phyloP scores from a whole-genome alignment of 2,329 filamentous ascomycete genomes.

The Alternaria triticimaculans region DNA sequence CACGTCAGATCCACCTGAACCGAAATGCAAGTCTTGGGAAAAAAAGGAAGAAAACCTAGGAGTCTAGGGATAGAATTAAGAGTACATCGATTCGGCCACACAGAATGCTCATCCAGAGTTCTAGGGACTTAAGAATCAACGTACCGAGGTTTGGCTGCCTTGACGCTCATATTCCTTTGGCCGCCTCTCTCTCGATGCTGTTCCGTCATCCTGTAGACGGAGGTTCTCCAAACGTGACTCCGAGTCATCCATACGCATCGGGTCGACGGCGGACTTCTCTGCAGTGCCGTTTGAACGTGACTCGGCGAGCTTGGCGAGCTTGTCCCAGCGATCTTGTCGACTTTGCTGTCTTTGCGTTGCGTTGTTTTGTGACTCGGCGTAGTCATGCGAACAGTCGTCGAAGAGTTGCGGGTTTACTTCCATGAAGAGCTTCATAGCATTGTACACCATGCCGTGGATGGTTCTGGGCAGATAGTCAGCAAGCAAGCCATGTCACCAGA shows the following conservation, averaged over 20 bases:
- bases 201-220: slow-evolving; percentile 79
- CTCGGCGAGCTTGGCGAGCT: slow-evolving; percentile 79
- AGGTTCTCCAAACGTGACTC: slow-evolving; percentile 89
- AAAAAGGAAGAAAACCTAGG: slow-evolving; percentile 39
- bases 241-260: slow-evolving; percentile 70
- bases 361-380: slow-evolving; percentile 94
- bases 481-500: background rate
- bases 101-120: slow-evolving; percentile 48
- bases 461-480: slow-evolving; percentile 65
- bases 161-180: slow-evolving; percentile 51
- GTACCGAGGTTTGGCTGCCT: slow-evolving; percentile 51
- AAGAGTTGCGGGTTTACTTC: slow-evolving; percentile 99
- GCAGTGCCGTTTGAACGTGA: slow-evolving; percentile 63
- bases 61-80: slow-evolving; percentile 51
- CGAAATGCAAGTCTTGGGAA: slow-evolving; percentile 45
- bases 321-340: slow-evolving; percentile 88
- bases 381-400: slow-evolving; percentile 97
- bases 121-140: slow-evolving; percentile 53
- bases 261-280: slow-evolving; percentile 48
- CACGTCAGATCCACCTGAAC: slow-evolving; percentile 50
- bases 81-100: slow-evolving; percentile 51
- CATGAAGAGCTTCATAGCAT: slow-evolving; percentile 99
- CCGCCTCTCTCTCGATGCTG: slow-evolving; percentile 46
- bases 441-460: slow-evolving; percentile 99
- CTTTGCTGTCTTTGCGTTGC: slow-evolving; percentile 82